These are phyloP conservation scores for Actinomortierella wolfii DNA, from an alignment of 371 early-diverging fungal species.

Conservation along the genomic window DNA sequence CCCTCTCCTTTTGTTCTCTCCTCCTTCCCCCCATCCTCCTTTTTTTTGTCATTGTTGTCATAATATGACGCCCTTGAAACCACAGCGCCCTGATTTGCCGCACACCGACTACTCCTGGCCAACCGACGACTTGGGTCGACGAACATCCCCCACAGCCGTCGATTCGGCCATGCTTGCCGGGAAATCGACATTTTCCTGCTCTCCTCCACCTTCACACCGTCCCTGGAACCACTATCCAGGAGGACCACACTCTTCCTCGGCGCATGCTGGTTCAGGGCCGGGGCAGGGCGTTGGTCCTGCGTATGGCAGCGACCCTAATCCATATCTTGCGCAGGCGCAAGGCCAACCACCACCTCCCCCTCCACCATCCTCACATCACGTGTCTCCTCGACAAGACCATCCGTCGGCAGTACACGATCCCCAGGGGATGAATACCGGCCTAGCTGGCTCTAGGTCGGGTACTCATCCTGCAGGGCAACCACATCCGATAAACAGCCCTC, in stretches of 20 bases:
- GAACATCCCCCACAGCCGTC: too few species aligned
- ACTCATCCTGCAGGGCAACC: background rate
- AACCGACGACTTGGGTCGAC: too few species aligned
- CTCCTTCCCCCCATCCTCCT: background rate
- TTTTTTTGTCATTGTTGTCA: conserved; percentile 1
- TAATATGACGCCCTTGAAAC: too few species aligned
- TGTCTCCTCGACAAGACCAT: background rate
- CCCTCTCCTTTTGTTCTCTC: background rate
- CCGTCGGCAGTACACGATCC: too few species aligned
- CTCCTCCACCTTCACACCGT: too few species aligned
- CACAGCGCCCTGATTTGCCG: too few species aligned
- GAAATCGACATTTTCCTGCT: too few species aligned
- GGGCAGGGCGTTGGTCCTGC: background rate
- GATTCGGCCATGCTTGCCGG: too few species aligned
- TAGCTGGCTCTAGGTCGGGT: background rate
- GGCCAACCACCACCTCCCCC: background rate
- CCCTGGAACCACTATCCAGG: conserved; percentile 2
- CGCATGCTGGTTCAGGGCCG: background rate
- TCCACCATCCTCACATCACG: background rate
- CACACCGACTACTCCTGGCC: too few species aligned
- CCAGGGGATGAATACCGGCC: too few species aligned
- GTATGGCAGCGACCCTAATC: background rate
- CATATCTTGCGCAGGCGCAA: conserved; percentile 1
- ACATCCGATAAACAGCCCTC: background rate
- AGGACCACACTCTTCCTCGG: background rate